Conservation (phyloP, 805 yeast genomes). For the Tetrapisispora fleetii region DNA sequence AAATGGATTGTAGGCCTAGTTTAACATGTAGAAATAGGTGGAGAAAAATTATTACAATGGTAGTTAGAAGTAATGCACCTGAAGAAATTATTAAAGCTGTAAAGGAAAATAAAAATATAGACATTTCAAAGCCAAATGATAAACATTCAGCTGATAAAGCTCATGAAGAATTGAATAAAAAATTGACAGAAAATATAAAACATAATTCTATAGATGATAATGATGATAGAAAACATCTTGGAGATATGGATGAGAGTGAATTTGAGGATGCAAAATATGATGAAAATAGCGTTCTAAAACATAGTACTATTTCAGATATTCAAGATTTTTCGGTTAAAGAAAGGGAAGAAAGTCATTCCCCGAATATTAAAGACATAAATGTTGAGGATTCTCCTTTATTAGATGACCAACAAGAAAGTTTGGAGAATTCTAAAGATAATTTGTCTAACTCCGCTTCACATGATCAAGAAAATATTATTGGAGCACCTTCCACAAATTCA, state of each 20-base stretch:
- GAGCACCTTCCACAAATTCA: background rate
- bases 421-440: background rate
- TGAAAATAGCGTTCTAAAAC: no score
- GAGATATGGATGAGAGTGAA: background rate
- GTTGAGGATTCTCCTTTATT: background rate
- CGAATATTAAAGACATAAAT: background rate
- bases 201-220: background rate
- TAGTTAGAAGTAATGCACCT: slow-evolving; percentile 55
- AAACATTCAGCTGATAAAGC: background rate
- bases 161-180: background rate
- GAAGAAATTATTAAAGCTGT: slow-evolving; percentile 49
- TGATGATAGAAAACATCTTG: background rate
- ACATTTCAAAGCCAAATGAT: slow-evolving; percentile 8
- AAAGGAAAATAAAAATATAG: slow-evolving; percentile 37
- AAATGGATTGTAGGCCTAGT: slow-evolving; percentile 72
- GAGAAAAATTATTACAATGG: slow-evolving; percentile 75
- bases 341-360: background rate
- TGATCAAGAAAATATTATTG: background rate
- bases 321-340: background rate
- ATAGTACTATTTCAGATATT: background rate
- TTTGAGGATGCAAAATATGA: background rate
- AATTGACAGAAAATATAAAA: background rate
- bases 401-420: background rate
- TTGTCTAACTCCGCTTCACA: background rate
- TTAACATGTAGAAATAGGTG: slow-evolving; percentile 87